A percentile compares a stretch with the other conserved stretches of the same genome.
These are phyloP conservation scores for Metrosideros polymorpha DNA, from an alignment of 441 rosid genomes.

Conservation along the genomic window DNA sequence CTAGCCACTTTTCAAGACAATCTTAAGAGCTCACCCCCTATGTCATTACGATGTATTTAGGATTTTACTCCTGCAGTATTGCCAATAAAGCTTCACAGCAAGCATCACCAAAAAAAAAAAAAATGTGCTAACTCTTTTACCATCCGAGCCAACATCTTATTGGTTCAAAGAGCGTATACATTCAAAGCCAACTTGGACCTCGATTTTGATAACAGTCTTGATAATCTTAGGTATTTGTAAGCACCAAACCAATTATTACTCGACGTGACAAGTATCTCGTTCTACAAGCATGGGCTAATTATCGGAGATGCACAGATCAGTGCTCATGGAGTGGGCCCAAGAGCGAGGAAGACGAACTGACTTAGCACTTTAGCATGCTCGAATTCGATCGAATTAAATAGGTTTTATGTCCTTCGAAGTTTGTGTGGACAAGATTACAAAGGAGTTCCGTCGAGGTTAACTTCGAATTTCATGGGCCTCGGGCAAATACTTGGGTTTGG, in stretches of 20 bases:
- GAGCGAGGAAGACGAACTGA: no score
- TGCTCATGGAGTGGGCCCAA: no score
- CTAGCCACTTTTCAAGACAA: not conserved
- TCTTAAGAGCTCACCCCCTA: not conserved
- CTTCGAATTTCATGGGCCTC: no score
- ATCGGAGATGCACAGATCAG: no score
- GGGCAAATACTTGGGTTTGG: no score
- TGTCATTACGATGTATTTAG: not conserved
- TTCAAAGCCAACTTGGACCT: not conserved
- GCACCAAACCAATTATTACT: not conserved
- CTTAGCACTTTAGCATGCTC: no score
- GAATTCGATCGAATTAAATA: no score
- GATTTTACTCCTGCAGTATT: not conserved
- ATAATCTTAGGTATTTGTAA: not conserved
- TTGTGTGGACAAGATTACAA: no score
- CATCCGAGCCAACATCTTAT: not conserved
- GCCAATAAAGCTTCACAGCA: not conserved
- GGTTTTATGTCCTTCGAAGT: no score
- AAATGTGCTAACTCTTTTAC: not conserved
- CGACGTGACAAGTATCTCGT: not conserved
- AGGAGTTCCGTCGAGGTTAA: no score
- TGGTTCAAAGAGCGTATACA: not conserved
- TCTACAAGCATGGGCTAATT: not conserved
- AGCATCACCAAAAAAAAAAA: not conserved
- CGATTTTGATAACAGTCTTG: not conserved